Evolutionary conservation across 257 asterid species (phyloP), one percentile per base, ranked within the genome.

Genomic region (Solanum chmielewskii): DNA sequence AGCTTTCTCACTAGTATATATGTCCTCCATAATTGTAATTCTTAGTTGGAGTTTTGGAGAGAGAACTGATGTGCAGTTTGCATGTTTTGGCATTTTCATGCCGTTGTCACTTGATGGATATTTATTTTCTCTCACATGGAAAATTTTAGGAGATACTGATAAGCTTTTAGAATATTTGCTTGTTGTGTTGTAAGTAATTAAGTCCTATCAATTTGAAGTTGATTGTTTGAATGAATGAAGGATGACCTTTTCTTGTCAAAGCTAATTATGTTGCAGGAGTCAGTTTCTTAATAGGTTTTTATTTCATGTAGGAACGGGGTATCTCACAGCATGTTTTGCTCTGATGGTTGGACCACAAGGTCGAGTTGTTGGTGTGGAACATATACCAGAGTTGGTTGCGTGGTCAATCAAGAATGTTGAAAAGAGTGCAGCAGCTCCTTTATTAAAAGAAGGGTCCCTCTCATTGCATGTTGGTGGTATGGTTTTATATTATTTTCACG

Each of bases 261-360:
- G 85, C 85, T 81, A 81, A 11, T 39, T 42, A 25, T 76, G 35
- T 12, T 76, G 59, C 83, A 23, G 83, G 37, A 42, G 13, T n/a
- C 83, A 11, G 83, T 42, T 76, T 76, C 60, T 76, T 76, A 76
- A 81, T 47, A 81, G 69, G 70, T 82, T 83, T 59, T 33, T 49
- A 18, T 75, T 71, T 88, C 85, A 27, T 91, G 74, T 86, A 97
- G 99, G 99, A 39, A 94, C 99, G 18, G 99, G 99, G 87, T 97
- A 95, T 86, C 91, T 97, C 96, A 97, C 99, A 59, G 98, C 99
- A 62, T 97, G 99, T 90, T 94, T 97, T 90, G 98, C 98, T 71
- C 85, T 91, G 81, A 95, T 97, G 99, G 98, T 97, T 90, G 98
- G 99, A 49, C 92, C 95, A n/a, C 93, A 92, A 92, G 99, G 99